Evolutionary conservation across 805 yeast species (phyloP), one percentile per base, ranked within the genome.

Genomic region (Tanozyma kutaoensis): DNA sequence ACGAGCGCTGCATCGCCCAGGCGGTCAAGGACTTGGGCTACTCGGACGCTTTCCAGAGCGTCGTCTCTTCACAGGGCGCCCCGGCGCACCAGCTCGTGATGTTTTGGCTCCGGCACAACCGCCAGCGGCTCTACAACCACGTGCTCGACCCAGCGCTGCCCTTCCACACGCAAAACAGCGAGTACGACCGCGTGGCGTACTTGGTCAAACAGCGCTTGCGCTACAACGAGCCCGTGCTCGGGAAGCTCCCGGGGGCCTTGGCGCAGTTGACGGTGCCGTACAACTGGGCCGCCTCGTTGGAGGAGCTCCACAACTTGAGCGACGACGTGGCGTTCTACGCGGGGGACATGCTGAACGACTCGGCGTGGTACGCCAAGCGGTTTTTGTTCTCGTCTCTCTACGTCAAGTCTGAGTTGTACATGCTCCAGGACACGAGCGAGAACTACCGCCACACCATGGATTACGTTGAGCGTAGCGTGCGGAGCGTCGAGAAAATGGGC

Each of bases 351-450:
- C 68, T 91, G 13, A 73, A 73, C 37, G 95, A 84, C 48, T 75
- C 79, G 46, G 77, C 82, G 3, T 88, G 98, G 98, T 88, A 88
- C 50, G 60, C 93, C n/a, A 80, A 85, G 45, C 62, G 98, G 37
- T 55, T 77, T 11, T 66, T 79, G 7, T 46, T 88, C 11, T 66
- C 80, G 14, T 62, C 78, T 2, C 66, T 78, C 2, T 82, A 80
- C 48, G 78, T 79, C 3, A 69, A 76, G 21, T 56, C 78, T 22
- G 96, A 88, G 48, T 54, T 82, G 34, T 82, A 69, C 55, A 78
- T 77, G 91, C 57, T 81, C 24, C 76, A 68, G 38, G 96, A 88
- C 48, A 58, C 57, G 14, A 73, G 88, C 13, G 41, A 45, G 2
- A 65, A 54, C 17, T 77, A 58, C 40, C 30, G 37, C 10, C 67